Evolutionary conservation across 495 filamentous ascomycete genomes (phyloP), one percentile per base, ranked within the genome.

Genomic region (Schizothecium vesticola): DNA sequence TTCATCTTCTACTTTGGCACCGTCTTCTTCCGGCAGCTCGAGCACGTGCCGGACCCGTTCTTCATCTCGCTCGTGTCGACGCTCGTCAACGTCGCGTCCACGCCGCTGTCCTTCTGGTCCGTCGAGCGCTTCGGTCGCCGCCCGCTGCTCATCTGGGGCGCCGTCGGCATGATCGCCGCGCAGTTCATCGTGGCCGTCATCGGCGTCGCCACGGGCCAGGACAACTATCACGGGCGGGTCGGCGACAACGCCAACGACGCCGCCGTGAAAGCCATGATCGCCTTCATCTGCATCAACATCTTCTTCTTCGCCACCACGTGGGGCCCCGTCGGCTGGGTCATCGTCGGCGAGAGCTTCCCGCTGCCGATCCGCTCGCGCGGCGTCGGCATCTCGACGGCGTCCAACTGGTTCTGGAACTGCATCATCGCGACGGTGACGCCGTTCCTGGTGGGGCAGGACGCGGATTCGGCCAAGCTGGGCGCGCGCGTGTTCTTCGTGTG

Each of bases 1-100:
- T 94, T 95, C 80, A 88, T 96, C 80, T 94, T 96, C 84, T 96
- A 94, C 83, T 95, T 90, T 72, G 88, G 88, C 43, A 92, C 90
- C 26, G 85, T 88, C 61, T 94, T 94, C 85, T 91, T 95, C 82
- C 80, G 86, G 73, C 82, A 89, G 55, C 87, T 89, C 10, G 84
- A 86, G 65, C 87, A 89, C 67, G 90, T 94, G 73, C 70, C 71
- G 51, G 88, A 94, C 79, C 87, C 91, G 61, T 96, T 96, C 85
- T 77, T 94, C 59, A 91, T 93, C 72, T 86, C 83, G 66, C 82
- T 97, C 67, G 86, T 96, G 76, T 91, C 88, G 62, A 94, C 90
- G 64, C 85, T 93, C 63, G 91, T 96, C 83, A 97, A 96, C 78
- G 91, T 95, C 36, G 75, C 80, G 68, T 93, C 90, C 60, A 96